phyloP scores from a whole-genome alignment of 208 protist genomes.

The Crithidia fasciculata region DNA sequence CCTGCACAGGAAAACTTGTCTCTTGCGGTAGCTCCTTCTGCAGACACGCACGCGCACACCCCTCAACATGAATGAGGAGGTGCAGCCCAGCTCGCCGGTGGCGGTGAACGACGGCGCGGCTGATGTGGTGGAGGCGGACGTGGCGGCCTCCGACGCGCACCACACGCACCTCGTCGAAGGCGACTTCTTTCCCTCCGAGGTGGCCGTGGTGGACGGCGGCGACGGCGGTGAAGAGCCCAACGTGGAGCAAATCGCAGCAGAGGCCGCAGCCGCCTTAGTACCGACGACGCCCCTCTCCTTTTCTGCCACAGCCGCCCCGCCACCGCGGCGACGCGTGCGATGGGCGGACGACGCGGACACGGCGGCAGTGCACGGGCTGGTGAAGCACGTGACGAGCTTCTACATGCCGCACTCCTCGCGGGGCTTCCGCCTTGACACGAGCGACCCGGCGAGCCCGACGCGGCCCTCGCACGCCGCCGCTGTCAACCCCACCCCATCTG shows the following conservation, averaged over 20 bases:
- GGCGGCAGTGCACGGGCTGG: slow-evolving; percentile 31
- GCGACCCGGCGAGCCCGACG: slow-evolving; percentile 26
- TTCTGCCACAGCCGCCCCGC: background rate
- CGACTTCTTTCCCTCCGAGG: slow-evolving; percentile 66
- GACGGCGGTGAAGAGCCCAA: slow-evolving; percentile 9
- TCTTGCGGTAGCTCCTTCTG: too few species aligned
- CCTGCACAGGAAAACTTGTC: too few species aligned
- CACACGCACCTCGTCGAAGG: slow-evolving; percentile 68
- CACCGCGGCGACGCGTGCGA: slow-evolving; percentile 46
- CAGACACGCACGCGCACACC: too few species aligned
- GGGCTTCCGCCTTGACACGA: slow-evolving; percentile 7
- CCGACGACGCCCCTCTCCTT: background rate
- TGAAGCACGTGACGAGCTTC: slow-evolving; percentile 65
- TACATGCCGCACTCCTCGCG: slow-evolving; percentile 52
- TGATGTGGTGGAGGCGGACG: slow-evolving; percentile 50
- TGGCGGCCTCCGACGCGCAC: slow-evolving; percentile 37
- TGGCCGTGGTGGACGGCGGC: slow-evolving; percentile 20
- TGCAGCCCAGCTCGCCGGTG: slow-evolving; percentile 16
- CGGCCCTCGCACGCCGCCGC: slow-evolving; percentile 22
- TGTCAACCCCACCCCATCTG: slow-evolving; percentile 35
- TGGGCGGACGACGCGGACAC: slow-evolving; percentile 55
- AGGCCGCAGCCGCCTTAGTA: slow-evolving; percentile 13
- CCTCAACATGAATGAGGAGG: slow-evolving; percentile 1
- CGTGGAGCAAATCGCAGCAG: slow-evolving; percentile 20
- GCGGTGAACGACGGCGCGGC: slow-evolving; percentile 32